Base-by-base conservation (phyloP, 768 basidiomycete species). In the Suillus subluteus region DNA sequence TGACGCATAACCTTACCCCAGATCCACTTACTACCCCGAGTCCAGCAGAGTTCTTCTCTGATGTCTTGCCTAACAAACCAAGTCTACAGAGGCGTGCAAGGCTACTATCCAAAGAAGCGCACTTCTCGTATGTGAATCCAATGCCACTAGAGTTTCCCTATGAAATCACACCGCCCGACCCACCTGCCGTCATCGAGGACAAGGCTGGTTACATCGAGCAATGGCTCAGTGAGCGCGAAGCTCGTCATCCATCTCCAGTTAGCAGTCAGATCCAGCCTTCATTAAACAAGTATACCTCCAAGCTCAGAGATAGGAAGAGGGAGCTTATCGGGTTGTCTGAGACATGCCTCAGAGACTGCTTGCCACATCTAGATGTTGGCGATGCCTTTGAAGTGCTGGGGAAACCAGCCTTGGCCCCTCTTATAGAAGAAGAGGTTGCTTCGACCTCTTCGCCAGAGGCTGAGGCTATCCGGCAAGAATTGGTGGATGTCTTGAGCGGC, bases 351-450 rank as follows among this genome's bases (percentile, higher is more conserved):
- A 77, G 83, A 38, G 95, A 97, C 70, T 92, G 89, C 70, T 75
- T 98, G 11, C 96, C 96, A 0, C 87, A 89, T 69, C 82, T 99
- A 23, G 91, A 97, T 65, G 90, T 95, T 13, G 96, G 96, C 4
- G 94, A 98, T 73, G 88, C 92, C 0, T 88, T 94, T 69, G 79
- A 82, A 0, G 65, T 88, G 8, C 81, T 96, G 3, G 92, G 93
- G 16, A 76, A 79, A 0, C 90, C 91, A 0, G 73, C 86, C 18
- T 79, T 94, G 55, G 74, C 82, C 4, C 69, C 70, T 4, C 61
- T 66, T 4, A 65, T 69, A 26, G 69, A 76, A 13, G 73, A 76
- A n/a, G 78, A 79, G 13, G 77, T 79, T 37, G 67, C 9, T 4
- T 23, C 6, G 62, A 71, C 9, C 44, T 70, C n/a, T 41, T 69